Evolutionary conservation across 177 flowering plant species (phyloP).

Genomic region (Vitis hybrid): DNA sequence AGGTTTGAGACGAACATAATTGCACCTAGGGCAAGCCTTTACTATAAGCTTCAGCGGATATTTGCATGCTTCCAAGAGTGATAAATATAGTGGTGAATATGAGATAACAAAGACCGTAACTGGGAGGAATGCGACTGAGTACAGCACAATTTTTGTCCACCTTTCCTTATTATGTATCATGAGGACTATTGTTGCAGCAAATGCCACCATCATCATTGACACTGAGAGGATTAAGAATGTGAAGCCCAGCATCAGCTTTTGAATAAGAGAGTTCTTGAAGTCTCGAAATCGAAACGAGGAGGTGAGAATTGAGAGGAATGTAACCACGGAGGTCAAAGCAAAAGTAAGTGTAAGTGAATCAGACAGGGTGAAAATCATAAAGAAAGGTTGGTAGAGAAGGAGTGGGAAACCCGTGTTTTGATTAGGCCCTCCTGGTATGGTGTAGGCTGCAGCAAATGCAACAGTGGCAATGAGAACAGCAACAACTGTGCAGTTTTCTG

Average conservation of each 20-base stretch:
- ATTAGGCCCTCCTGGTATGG: not conserved
- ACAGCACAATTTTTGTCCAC: not conserved
- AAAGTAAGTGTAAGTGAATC: constrained; percentile 21
- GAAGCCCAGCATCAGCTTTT: constrained; percentile 21
- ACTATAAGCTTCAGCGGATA: too few relatives aligned
- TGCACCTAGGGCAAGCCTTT: not conserved
- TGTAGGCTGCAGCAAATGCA: constrained; percentile 1
- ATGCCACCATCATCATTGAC: constrained; percentile 19
- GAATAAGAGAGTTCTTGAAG: constrained; percentile 5
- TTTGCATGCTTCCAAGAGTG: not conserved
- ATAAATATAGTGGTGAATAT: constrained; percentile 11
- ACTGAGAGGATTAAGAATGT: constrained; percentile 21
- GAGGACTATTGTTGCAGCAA: constrained; percentile 24
- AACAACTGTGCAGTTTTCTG: constrained; percentile 1
- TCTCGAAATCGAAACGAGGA: too few relatives aligned
- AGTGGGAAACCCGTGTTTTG: constrained; percentile 23
- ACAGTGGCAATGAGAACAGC: constrained; percentile 9
- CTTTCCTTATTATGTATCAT: not conserved
- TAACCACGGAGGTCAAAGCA: constrained; percentile 22
- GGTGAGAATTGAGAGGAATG: constrained; percentile 13
- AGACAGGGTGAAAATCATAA: constrained; percentile 23
- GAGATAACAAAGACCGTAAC: constrained; percentile 1
- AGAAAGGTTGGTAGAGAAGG: constrained; percentile 13
- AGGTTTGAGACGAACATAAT: too few relatives aligned
- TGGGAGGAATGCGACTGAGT: constrained; percentile 12